A percentile compares a stretch with the other conserved stretches of the same genome.
These are phyloP conservation scores for Chlamydomonas reinhardtii DNA, from an alignment of 163 green algal species.

Conservation along the genomic window DNA sequence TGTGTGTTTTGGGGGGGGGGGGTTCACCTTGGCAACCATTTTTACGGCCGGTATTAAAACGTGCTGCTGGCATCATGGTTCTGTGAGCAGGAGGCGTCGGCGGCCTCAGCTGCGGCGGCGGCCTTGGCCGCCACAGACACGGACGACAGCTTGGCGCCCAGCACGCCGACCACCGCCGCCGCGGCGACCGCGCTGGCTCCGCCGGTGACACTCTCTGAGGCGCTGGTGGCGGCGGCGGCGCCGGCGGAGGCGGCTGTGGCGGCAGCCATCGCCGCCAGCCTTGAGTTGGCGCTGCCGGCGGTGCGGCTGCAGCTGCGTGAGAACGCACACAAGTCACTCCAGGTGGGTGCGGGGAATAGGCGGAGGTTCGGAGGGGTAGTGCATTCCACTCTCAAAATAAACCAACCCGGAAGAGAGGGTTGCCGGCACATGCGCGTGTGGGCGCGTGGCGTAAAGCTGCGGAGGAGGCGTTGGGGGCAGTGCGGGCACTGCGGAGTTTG, in stretches of 20 bases:
- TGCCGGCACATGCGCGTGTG: no score
- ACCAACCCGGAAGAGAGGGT: no score
- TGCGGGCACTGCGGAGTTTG: no score
- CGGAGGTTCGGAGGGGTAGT: no score
- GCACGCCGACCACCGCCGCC: not conserved
- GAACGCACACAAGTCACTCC: conserved; percentile 30
- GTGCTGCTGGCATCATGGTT: no score
- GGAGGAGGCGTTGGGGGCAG: no score
- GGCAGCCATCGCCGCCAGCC: not conserved
- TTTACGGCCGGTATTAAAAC: no score
- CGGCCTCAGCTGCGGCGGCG: not conserved
- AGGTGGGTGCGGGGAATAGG: not conserved
- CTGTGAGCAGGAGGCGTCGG: not conserved
- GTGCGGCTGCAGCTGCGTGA: conserved; percentile 27
- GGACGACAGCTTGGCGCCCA: no score
- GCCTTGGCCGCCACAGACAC: not conserved
- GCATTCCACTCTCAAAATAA: no score
- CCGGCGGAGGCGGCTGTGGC: conserved; percentile 2
- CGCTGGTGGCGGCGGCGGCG: conserved; percentile 6
- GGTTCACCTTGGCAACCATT: no score
- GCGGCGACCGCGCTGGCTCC: not conserved
- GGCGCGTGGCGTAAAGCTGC: no score
- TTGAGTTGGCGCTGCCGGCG: conserved; percentile 36
- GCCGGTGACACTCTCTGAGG: conserved; percentile 1
- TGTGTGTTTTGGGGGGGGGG: no score